Percentiles rank a stretch among this genome's conserved stretches.
Conservation (phyloP, 1,139 yeast species). For the Pichia sp. region DNA sequence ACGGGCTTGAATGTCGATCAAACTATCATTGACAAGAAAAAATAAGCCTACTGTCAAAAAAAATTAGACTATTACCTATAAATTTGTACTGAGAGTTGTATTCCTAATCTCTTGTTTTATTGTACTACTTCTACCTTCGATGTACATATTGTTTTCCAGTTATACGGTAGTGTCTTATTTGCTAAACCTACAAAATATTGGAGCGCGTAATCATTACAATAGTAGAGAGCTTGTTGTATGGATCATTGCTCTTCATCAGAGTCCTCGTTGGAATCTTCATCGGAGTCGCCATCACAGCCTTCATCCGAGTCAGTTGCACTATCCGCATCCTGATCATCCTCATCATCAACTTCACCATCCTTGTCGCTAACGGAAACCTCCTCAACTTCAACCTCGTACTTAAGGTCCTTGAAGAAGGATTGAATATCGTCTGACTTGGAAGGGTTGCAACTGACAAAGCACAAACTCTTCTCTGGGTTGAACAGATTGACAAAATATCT, state of each 20-base stretch:
- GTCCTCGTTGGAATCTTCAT: slow-evolving; percentile 11
- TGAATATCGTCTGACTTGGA: slow-evolving; percentile 45
- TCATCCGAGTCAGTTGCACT: slow-evolving; percentile 6
- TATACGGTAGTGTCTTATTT: no score
- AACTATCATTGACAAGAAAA: slow-evolving; percentile 49
- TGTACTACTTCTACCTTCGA: no score
- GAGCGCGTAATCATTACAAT: no score
- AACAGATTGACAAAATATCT: slow-evolving; percentile 61
- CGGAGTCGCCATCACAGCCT: slow-evolving; percentile 9
- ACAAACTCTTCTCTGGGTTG: slow-evolving; percentile 43
- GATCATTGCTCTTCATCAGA: not conserved
- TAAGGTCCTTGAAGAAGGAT: slow-evolving; percentile 39
- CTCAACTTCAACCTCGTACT: slow-evolving; percentile 58
- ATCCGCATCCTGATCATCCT: slow-evolving; percentile 13
- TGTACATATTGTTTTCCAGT: no score
- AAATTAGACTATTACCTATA: no score
- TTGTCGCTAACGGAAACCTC: slow-evolving; percentile 16
- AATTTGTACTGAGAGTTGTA: no score
- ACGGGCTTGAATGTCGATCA: slow-evolving; percentile 68
- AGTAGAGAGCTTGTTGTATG: no score
- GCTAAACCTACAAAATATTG: no score
- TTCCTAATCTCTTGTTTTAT: no score
- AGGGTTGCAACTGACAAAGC: slow-evolving; percentile 73
- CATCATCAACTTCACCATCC: slow-evolving; percentile 19
- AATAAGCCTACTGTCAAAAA: no score